phyloP scores from a whole-genome alignment of 805 yeast genomes.

The Starmera quercuum region DNA sequence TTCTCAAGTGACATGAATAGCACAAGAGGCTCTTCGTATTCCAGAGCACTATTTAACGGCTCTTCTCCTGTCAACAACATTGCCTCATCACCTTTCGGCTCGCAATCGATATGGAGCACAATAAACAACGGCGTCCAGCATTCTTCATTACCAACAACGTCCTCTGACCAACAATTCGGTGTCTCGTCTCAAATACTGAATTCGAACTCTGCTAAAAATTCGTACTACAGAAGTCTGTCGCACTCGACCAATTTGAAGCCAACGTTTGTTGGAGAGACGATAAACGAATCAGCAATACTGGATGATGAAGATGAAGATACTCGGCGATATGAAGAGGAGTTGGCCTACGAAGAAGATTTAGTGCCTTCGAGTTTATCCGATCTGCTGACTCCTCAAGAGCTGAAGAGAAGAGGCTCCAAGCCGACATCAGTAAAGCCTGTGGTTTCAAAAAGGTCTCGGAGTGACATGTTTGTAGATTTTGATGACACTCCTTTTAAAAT shows the following conservation, averaged over 20 bases:
- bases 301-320: constrained; percentile 30
- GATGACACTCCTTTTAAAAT: constrained; percentile 1
- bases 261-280: background rate
- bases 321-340: constrained; percentile 6
- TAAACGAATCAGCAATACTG: background rate
- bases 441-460: background rate
- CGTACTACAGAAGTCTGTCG: constrained; percentile 1
- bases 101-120: constrained; percentile 1
- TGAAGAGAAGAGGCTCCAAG: constrained; percentile 61
- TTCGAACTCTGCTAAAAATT: background rate
- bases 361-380: constrained; percentile 81
- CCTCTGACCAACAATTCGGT: background rate
- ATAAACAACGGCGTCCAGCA: background rate
- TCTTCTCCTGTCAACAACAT: no score
- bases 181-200: background rate
- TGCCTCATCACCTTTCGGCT: constrained; percentile 1
- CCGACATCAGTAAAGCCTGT: constrained; percentile 24
- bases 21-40: background rate
- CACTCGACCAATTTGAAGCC: background rate
- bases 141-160: background rate
- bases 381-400: constrained; percentile 73
- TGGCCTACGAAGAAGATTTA: constrained; percentile 59
- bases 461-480: background rate
- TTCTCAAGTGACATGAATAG: background rate
- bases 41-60: background rate